Evolutionary conservation across 192 early-diverging fungal species (phyloP), one percentile per base, ranked within the genome.

Genomic region (Dispira parvispora): DNA sequence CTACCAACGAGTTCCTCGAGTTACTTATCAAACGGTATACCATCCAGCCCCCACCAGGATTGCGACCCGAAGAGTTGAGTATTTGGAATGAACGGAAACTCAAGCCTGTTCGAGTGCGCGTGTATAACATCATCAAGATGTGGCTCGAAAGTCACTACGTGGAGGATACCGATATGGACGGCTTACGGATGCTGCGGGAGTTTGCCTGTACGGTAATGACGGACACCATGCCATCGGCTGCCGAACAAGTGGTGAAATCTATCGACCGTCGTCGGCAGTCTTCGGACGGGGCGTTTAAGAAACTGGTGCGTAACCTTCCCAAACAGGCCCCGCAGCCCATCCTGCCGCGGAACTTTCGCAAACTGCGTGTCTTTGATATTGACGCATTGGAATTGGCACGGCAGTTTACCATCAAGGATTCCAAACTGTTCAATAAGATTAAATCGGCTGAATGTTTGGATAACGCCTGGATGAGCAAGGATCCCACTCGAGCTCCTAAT

Each of bases 321-420:
- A 73, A 78, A 1, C 73, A 77, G 8, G 76, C 81, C 18, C 92
- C 94, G 16, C 62, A 78, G 18, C 87, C 96, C 3, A 89, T 93
- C 50, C 69, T 90, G 28, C 92, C 94, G 8, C 80, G 83, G 61
- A 88, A 84, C 64, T 65, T 92, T 38, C 82, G 86, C 57, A 78
- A 80, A 20, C 74, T 98, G 70, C 79, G 75, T 58, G 76, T 98
- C 45, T 66, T 92, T 72, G 94, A 99, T 62, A 68, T 99, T 49
- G 89, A 96, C 68, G 84, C 96, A 6, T 70, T 88, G 44, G 96
- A 99, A 72, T 75, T 97, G 43, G 93, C 92, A 2, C 83, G 96
- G 26, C 96, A 99, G 73, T 77, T 99, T 65, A 99, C 96, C 8
- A 79, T 99, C 64, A 82, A 93, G 76, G 93, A 95, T 64, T 83